Percentiles rank a stretch among this genome's conserved stretches.
These are phyloP conservation scores for Triticum timopheevii DNA, from an alignment of 176 grass and related monocot genomes.

Conservation along the genomic window DNA sequence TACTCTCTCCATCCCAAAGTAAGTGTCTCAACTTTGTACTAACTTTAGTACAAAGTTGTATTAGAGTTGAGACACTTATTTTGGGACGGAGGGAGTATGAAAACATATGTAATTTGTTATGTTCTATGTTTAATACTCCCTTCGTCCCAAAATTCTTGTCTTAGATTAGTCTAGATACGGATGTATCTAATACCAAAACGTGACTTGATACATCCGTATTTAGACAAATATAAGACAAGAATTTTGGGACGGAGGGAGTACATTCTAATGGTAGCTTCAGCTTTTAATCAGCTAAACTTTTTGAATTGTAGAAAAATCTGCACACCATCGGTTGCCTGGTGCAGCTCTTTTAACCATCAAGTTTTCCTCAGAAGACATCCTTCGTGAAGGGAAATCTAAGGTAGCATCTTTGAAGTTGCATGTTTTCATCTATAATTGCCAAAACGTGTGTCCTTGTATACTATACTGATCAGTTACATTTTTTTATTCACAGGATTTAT, in stretches of 20 bases:
- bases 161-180: too few species aligned
- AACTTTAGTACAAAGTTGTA: too few species aligned
- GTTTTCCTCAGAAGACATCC: constrained; percentile 66
- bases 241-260: too few species aligned
- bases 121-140: constrained; percentile 18
- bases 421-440: constrained; percentile 12
- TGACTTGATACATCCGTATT: too few species aligned
- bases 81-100: background rate
- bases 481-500: constrained; percentile 63
- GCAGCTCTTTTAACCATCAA: constrained; percentile 67
- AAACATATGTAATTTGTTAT: constrained; percentile 12
- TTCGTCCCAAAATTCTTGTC: too few species aligned
- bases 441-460: constrained; percentile 10
- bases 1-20: too few species aligned
- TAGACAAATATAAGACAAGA: too few species aligned
- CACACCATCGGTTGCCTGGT: constrained; percentile 60
- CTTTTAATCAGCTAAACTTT: constrained; percentile 2
- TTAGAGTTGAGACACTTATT: too few species aligned
- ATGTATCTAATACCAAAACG: too few species aligned
- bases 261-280: background rate
- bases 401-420: constrained; percentile 23
- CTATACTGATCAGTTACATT: constrained; percentile 24
- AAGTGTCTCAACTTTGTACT: too few species aligned
- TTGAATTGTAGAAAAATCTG: constrained; percentile 43
- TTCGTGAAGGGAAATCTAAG: constrained; percentile 55